A percentile compares a stretch with the other conserved stretches of the same genome.
These are phyloP conservation scores for Magnaporthiopsis poae DNA, from an alignment of 2,329 filamentous ascomycete genomes.

Conservation along the genomic window DNA sequence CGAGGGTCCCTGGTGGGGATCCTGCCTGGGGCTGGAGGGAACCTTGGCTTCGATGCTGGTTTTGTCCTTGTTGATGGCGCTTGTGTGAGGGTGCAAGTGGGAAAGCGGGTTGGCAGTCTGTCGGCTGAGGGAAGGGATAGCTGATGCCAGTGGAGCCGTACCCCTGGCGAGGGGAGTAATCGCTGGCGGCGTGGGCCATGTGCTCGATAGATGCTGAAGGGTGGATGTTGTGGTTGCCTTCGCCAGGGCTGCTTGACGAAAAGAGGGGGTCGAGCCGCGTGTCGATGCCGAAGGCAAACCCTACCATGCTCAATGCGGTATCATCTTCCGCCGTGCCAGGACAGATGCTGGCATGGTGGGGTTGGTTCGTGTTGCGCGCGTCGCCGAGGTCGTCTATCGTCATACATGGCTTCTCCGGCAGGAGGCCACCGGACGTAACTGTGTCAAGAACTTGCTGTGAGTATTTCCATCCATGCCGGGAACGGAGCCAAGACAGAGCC, in stretches of 20 bases:
- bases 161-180: neutral
- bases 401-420: neutral
- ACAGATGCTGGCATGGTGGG: constrained; percentile 10
- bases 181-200: neutral
- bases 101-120: neutral
- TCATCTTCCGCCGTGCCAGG: neutral
- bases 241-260: neutral
- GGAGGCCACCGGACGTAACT: neutral
- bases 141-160: neutral
- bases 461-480: neutral
- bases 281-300: constrained; percentile 28
- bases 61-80: neutral
- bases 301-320: constrained; percentile 20
- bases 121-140: neutral
- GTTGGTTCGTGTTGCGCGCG: neutral
- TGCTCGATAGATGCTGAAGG: neutral
- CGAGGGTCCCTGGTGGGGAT: neutral
- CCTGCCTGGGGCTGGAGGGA: neutral
- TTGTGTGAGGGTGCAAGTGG: neutral
- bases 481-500: neutral
- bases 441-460: neutral
- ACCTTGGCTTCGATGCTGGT: neutral
- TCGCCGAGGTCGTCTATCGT: neutral
- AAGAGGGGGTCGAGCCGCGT: constrained; percentile 12
- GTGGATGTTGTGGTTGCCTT: neutral